Evolutionary conservation across 306 rosid genomes (phyloP), one percentile per base, ranked within the genome.

Genomic region (Carpinus fangiana): DNA sequence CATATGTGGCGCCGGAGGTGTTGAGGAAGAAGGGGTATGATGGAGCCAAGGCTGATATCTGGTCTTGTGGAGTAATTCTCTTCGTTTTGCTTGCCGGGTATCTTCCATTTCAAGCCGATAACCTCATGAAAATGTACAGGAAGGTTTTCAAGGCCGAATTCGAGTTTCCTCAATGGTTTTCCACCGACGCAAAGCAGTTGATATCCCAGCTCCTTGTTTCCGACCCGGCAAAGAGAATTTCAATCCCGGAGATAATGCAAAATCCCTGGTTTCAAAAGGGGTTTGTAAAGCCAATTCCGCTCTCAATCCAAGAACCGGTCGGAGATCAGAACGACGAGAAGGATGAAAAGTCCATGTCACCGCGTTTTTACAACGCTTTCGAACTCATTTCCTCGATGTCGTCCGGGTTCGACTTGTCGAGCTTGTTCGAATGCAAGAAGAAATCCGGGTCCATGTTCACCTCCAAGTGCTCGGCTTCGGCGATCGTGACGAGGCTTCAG

Each of bases 1-100:
- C 97, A 0, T 93, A 93, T 8, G 93, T 91, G n/a, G 98, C 97
- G 2, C 98, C 98, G 0, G 98, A 93, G 78, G 84, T 93, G 4
- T 50, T 93, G 77, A 87, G 88, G 79, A 93, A 90, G 78, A 86
- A 80, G 36, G 98, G 98, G 0, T 93, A 93, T 8, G 92, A 90
- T 38, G 98, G 98, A 18, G 91, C 90, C 0, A 93, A 87, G 72
- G 89, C 93, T 3, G 98, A 93, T 77, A 72, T 93, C 0, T 93
- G 98, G 98, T 93, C 98, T 0, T 91, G 97, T 48, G 98, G 97
- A 0, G 92, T 93, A 0, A 81, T 93, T 31, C 86, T 93, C 18
- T 93, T 77, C 26, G 96, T 91, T 53, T 53, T 91, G 79, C 87
- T 90, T 36, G 84, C 84, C 21, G 98, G 97, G 12, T 86, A 73